Conservation (phyloP, 1,139 yeast genomes). For the Taphrina confusa region DNA sequence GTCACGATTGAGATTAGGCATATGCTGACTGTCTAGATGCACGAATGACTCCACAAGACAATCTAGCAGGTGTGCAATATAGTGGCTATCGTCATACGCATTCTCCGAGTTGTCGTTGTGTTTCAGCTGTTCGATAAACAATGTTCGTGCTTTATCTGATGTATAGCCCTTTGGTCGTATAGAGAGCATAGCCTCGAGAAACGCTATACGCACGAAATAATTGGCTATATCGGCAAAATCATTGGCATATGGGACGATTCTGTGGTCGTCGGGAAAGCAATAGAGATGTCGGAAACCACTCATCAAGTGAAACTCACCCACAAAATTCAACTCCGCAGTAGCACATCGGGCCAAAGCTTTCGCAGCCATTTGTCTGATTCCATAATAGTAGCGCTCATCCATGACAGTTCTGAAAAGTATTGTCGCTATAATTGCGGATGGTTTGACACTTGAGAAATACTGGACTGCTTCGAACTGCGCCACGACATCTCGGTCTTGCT, state of each 20-base stretch:
- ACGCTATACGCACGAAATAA: conserved; percentile 68
- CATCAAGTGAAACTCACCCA: conserved; percentile 73
- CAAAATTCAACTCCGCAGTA: conserved; percentile 59
- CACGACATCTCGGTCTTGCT: conserved; percentile 93
- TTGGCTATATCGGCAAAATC: conserved; percentile 69
- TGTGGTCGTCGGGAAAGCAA: conserved; percentile 64
- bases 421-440: conserved; percentile 69
- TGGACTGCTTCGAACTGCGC: conserved; percentile 86
- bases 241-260: conserved; percentile 68
- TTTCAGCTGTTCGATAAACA: conserved; percentile 69
- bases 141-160: conserved; percentile 64
- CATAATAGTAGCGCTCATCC: conserved; percentile 85
- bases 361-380: conserved; percentile 86
- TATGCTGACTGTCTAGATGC: conserved; percentile 28
- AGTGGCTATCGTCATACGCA: conserved; percentile 70
- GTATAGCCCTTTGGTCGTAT: conserved; percentile 63
- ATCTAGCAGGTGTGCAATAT: conserved; percentile 60
- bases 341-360: conserved; percentile 70
- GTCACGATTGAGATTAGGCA: conserved; percentile 44
- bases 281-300: conserved; percentile 68
- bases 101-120: conserved; percentile 87
- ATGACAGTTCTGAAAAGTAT: conserved; percentile 74
- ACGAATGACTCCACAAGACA: conserved; percentile 49
- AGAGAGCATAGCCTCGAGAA: conserved; percentile 62
- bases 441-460: conserved; percentile 67